A percentile compares a stretch with the other conserved stretches of the same genome.
These are phyloP conservation scores for Polyporus tsugae DNA, from an alignment of 1,284 basidiomycete genomes.

Conservation along the genomic window DNA sequence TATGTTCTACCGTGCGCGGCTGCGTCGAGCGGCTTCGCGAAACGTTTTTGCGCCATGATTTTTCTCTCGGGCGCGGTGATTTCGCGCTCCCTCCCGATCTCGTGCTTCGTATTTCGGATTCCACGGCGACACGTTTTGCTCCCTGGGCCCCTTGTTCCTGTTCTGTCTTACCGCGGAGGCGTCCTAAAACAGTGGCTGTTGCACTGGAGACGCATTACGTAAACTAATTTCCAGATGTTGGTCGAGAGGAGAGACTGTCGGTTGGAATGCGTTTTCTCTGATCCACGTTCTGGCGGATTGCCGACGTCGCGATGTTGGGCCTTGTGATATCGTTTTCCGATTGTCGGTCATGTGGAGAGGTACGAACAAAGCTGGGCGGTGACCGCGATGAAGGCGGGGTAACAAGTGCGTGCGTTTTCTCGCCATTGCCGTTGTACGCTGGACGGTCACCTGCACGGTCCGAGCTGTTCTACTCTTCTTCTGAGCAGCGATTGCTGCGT, in stretches of 20 bases:
- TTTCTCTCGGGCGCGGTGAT: neutral
- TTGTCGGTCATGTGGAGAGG: neutral
- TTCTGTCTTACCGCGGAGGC: neutral
- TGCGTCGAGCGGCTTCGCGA: neutral
- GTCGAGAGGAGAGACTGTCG: neutral
- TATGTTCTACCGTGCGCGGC: neutral
- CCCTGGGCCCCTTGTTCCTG: neutral
- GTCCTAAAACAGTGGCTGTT: conserved; percentile 2
- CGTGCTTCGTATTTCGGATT: neutral
- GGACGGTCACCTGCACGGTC: conserved; percentile 3
- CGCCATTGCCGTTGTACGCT: conserved; percentile 7
- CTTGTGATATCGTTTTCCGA: neutral
- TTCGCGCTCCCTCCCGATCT: neutral
- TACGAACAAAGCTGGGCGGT: neutral
- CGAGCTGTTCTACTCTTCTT: neutral
- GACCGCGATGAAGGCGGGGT: neutral
- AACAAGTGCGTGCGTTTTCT: conserved; percentile 12
- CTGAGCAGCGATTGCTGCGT: conserved; percentile 7
- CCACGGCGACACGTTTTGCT: neutral
- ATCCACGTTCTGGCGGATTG: conserved; percentile 19
- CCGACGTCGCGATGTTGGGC: neutral
- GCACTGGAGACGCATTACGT: conserved; percentile 15
- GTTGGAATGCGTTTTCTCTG: conserved; percentile 14
- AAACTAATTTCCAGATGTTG: conserved; percentile 6
- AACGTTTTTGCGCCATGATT: neutral